Evolutionary conservation across 2,329 filamentous ascomycete species (phyloP).

Genomic region (Aspergillus fijiensis): DNA sequence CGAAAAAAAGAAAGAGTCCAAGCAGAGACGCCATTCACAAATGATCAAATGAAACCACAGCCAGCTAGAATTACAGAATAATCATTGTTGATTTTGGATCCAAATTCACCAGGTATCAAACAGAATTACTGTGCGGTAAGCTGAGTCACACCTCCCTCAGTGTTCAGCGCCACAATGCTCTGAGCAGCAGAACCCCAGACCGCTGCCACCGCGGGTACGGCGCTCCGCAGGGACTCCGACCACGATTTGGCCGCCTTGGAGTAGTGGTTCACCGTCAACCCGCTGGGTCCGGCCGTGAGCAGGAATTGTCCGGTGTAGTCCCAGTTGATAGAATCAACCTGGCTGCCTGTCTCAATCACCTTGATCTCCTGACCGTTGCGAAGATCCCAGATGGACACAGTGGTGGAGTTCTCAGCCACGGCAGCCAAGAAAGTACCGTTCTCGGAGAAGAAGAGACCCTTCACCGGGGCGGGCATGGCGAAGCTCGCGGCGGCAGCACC

Average conservation of each 20-base stretch:
- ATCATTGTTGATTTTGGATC: slow-evolving; percentile 12
- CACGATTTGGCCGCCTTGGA: slow-evolving; percentile 82
- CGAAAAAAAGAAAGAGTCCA: not conserved
- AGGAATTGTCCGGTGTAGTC: slow-evolving; percentile 95
- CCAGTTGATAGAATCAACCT: slow-evolving; percentile 77
- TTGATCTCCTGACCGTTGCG: slow-evolving; percentile 81
- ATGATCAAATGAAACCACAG: slow-evolving; percentile 9
- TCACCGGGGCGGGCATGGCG: slow-evolving; percentile 62
- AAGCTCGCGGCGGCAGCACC: slow-evolving; percentile 76
- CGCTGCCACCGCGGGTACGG: slow-evolving; percentile 69
- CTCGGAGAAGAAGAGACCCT: slow-evolving; percentile 82
- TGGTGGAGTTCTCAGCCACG: slow-evolving; percentile 72
- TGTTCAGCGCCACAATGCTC: slow-evolving; percentile 71
- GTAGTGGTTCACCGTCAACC: slow-evolving; percentile 86
- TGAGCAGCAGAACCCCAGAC: slow-evolving; percentile 75
- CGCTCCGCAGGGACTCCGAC: slow-evolving; percentile 79
- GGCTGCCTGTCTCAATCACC: slow-evolving; percentile 78
- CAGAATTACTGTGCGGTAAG: slow-evolving; percentile 57
- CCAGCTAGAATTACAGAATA: slow-evolving; percentile 26
- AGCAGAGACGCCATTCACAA: slow-evolving; percentile 1
- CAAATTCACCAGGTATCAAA: slow-evolving; percentile 24
- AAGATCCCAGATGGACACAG: slow-evolving; percentile 85
- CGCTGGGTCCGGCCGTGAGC: slow-evolving; percentile 74
- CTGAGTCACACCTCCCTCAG: slow-evolving; percentile 72
- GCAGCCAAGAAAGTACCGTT: slow-evolving; percentile 96